Percentiles rank a stretch among this genome's conserved stretches.
Conservation (phyloP, 139 green algal species). For the Choricystis sp. region DNA sequence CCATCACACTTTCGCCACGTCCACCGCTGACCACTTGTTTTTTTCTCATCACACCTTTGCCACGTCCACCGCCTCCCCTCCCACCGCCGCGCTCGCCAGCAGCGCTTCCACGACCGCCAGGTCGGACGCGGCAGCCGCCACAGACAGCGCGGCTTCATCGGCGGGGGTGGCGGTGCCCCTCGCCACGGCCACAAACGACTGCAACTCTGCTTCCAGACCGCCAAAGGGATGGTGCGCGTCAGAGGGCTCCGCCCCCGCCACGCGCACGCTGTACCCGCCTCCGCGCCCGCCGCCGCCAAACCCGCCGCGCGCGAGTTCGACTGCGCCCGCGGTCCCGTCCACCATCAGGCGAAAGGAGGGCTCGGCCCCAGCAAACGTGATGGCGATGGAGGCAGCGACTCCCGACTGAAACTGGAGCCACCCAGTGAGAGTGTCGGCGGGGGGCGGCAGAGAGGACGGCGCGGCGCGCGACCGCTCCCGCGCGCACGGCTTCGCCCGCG, state of each 20-base stretch:
- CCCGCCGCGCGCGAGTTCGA: constrained; percentile 8
- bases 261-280: neutral
- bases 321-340: constrained; percentile 15
- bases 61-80: neutral
- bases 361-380: constrained; percentile 22
- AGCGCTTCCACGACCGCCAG: neutral
- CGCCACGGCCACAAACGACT: neutral
- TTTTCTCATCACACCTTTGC: no score
- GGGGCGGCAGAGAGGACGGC: neutral
- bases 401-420: constrained; percentile 9
- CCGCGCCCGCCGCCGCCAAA: neutral
- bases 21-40: no score
- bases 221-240: neutral
- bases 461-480: neutral
- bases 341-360: constrained; percentile 16
- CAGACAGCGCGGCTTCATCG: neutral
- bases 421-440: constrained; percentile 23
- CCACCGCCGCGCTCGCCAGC: neutral
- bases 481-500: constrained; percentile 1
- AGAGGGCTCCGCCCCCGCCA: neutral
- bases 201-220: neutral
- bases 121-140: neutral
- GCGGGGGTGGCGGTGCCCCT: neutral
- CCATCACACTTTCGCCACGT: no score
- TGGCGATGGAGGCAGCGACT: constrained; percentile 11